Evolutionary conservation across 495 filamentous ascomycete genomes (phyloP), one percentile per base, ranked within the genome.

Genomic region (Podospora australis): DNA sequence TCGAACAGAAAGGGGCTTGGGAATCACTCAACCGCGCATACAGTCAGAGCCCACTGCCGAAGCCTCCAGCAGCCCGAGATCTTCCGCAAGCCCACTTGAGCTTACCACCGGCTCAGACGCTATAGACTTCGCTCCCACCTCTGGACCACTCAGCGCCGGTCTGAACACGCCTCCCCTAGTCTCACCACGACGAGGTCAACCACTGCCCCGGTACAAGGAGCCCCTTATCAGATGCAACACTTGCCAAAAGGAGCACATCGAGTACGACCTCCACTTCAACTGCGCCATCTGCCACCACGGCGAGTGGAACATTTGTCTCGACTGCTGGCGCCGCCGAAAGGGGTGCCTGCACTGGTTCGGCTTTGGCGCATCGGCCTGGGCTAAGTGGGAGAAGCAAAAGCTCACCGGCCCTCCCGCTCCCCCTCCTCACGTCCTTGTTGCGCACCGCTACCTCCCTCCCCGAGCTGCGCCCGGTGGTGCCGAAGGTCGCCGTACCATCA

Each of bases 321-420:
- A 73, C 51, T 96, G 90, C 68, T 95, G 87, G 64, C 81, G 86
- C 25, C 42, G 61, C 22, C 78, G 80, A n/a, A 73, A 73, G 57
- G 88, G 89, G 19, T 95, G 89, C 64, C 70, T 79, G 2, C 71
- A 86, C 52, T 92, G 87, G 85, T 83, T 75, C 47, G 87, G 88
- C 9, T 92, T 92, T 60, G 81, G 81, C 20, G 58, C 75, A 47
- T 74, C 74, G 8, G 85, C 87, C 1, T 69, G 75, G 56, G 65
- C 69, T 14, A 73, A 71, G n/a, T 89, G 81, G 71, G 67, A 75
- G 42, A 66, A 59, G 34, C 48, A 53, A 7, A 54, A 57, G 7
- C 48, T 35, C 13, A 48, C 50, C 1, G 53, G 52, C 1, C 52
- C 64, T 13, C 49, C 59, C 3, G 64, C 70, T 4, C 70, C 78